These are phyloP conservation scores for Linderniella brevidens DNA, from an alignment of 257 asterid genomes.

Conservation along the genomic window DNA sequence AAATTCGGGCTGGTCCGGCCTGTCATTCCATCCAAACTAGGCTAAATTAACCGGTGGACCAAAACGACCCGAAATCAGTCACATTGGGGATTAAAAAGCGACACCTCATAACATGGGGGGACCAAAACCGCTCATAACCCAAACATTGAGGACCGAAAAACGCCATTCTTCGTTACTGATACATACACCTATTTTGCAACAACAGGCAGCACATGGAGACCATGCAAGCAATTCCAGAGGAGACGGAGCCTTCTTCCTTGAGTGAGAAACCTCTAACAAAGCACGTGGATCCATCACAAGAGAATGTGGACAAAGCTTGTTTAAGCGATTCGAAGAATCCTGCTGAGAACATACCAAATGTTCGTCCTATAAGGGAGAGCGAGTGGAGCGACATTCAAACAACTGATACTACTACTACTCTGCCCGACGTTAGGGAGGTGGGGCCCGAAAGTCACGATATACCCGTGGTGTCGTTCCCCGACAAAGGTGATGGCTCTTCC, in stretches of 20 bases:
- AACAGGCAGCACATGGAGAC: conserved; percentile 72
- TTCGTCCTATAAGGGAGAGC: conserved; percentile 21
- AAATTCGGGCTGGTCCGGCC: no score
- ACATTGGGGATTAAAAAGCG: no score
- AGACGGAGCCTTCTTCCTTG: conserved; percentile 61
- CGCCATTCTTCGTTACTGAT: no score
- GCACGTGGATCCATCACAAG: conserved; percentile 77
- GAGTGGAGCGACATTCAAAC: conserved; percentile 94
- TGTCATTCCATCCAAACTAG: no score
- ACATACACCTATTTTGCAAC: conserved; percentile 11
- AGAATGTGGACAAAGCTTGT: conserved; percentile 91
- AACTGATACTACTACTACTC: conserved; percentile 53
- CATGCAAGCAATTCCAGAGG: conserved; percentile 52
- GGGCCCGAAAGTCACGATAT: conserved; percentile 69
- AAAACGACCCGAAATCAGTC: no score
- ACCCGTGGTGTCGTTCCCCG: conserved; percentile 47
- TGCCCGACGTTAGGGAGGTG: conserved; percentile 91
- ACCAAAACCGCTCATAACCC: no score
- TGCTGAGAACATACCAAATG: conserved; percentile 28
- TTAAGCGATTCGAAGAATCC: conserved; percentile 41
- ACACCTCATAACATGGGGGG: no score
- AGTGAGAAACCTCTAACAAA: conserved; percentile 45
- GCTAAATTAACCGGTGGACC: no score
- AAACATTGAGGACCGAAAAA: no score
- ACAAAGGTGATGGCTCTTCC: conserved; percentile 36